Percentiles rank a stretch among this genome's conserved stretches.
phyloP scores from a whole-genome alignment of 371 early-diverging fungal species.

The Mucor piriformis region DNA sequence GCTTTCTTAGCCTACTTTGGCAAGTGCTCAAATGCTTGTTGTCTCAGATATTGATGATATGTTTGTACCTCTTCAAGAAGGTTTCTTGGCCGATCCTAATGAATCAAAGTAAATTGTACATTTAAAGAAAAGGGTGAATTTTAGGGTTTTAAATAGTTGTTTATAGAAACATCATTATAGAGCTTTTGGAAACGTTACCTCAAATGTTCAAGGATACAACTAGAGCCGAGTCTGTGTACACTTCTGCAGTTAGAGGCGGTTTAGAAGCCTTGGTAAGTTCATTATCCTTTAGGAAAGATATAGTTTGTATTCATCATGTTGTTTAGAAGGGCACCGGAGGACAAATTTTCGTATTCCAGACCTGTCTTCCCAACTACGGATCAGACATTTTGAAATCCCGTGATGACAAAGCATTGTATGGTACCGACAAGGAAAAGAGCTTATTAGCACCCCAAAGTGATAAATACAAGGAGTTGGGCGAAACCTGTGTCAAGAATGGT shows the following conservation, averaged over 20 bases:
- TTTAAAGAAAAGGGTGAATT: background rate
- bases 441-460: slow-evolving; percentile 84
- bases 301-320: background rate
- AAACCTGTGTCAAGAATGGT: slow-evolving; percentile 81
- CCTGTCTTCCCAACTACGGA: slow-evolving; percentile 87
- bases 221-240: slow-evolving; percentile 79
- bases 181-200: slow-evolving; percentile 83
- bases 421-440: slow-evolving; percentile 90
- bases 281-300: background rate
- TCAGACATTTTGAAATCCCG: slow-evolving; percentile 83
- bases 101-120: slow-evolving; percentile 59
- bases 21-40: slow-evolving; percentile 96
- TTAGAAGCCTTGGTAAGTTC: slow-evolving; percentile 71
- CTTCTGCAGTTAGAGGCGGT: slow-evolving; percentile 85
- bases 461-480: slow-evolving; percentile 83
- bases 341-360: slow-evolving; percentile 85
- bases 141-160: background rate
- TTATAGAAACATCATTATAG: slow-evolving; percentile 73
- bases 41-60: slow-evolving; percentile 91
- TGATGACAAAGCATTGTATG: slow-evolving; percentile 85
- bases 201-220: slow-evolving; percentile 82
- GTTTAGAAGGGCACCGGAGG: slow-evolving; percentile 71
- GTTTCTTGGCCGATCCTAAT: slow-evolving; percentile 86
- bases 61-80: slow-evolving; percentile 92
- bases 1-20: slow-evolving; percentile 60